Evolutionary conservation across 192 early-diverging fungal genomes (phyloP).

Genomic region (Rhizophagus sp.): DNA sequence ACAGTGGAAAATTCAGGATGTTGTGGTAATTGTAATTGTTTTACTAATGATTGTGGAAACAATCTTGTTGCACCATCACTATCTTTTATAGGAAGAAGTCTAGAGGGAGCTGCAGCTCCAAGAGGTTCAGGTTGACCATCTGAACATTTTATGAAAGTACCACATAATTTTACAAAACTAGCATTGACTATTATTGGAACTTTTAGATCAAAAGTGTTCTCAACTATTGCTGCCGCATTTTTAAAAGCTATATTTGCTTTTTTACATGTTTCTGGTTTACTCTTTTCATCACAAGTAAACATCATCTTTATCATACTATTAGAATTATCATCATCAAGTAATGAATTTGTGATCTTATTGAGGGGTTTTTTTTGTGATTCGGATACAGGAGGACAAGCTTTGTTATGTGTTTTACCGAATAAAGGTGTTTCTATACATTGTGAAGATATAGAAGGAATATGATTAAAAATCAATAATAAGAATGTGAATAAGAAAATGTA

Average conservation of each 20-base stretch:
- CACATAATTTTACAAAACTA: not conserved
- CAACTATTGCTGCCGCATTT: not conserved
- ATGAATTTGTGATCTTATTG: too few species aligned
- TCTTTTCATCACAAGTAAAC: not conserved
- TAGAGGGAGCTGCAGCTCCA: not conserved
- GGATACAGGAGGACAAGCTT: too few species aligned
- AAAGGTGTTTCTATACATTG: too few species aligned
- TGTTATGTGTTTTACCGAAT: too few species aligned
- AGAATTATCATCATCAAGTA: too few species aligned
- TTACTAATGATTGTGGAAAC: slow-evolving; percentile 11
- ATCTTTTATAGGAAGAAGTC: not conserved
- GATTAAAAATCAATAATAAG: too few species aligned
- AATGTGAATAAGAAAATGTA: too few species aligned
- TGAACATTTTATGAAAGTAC: not conserved
- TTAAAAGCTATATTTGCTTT: not conserved
- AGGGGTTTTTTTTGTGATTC: too few species aligned
- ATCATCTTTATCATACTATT: not conserved
- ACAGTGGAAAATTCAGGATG: not conserved
- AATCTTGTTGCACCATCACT: not conserved
- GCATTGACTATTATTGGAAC: not conserved
- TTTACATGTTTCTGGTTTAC: not conserved
- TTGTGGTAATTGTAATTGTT: not conserved
- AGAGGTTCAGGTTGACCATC: not conserved
- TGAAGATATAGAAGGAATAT: too few species aligned
- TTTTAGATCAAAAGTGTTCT: not conserved